Conservation (phyloP, 352 stramenopile species). For the Ophiocytium majus region DNA sequence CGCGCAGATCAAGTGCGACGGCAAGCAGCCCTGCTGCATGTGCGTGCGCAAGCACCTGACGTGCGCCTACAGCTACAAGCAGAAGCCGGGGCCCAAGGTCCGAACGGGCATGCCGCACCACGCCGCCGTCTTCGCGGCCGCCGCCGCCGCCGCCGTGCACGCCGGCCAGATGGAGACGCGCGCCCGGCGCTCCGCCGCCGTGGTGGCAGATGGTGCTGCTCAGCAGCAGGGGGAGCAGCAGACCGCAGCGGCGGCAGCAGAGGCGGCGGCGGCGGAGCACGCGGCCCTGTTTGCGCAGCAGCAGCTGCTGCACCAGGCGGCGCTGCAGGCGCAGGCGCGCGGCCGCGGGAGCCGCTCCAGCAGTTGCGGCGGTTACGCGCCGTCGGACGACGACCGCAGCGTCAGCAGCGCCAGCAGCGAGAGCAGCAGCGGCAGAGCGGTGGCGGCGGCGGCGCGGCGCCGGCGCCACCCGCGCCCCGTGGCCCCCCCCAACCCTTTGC, state of each 20-base stretch:
- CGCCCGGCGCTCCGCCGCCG: too few species aligned
- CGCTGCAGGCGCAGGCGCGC: background rate
- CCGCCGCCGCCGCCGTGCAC: background rate
- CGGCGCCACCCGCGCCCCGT: background rate
- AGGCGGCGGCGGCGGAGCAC: background rate
- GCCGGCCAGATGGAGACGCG: too few species aligned
- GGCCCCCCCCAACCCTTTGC: too few species aligned
- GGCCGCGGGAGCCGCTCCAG: too few species aligned
- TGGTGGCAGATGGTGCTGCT: too few species aligned
- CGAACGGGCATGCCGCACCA: background rate
- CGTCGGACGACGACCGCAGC: background rate
- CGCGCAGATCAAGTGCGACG: constrained; percentile 41
- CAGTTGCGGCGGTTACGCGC: background rate
- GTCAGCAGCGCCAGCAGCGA: background rate
- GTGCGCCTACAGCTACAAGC: constrained; percentile 40
- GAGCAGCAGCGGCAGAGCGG: background rate
- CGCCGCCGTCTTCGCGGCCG: background rate
- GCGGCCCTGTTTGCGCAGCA: too few species aligned
- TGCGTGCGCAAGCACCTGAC: constrained; percentile 30
- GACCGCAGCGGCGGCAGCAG: background rate
- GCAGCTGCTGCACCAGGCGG: background rate
- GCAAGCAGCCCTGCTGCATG: constrained; percentile 33
- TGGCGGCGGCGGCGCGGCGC: too few species aligned
- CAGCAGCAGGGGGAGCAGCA: background rate
- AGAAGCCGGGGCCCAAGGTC: constrained; percentile 49